phyloP scores from a whole-genome alignment of 1,284 basidiomycete genomes.

The Trametes hirsuta region DNA sequence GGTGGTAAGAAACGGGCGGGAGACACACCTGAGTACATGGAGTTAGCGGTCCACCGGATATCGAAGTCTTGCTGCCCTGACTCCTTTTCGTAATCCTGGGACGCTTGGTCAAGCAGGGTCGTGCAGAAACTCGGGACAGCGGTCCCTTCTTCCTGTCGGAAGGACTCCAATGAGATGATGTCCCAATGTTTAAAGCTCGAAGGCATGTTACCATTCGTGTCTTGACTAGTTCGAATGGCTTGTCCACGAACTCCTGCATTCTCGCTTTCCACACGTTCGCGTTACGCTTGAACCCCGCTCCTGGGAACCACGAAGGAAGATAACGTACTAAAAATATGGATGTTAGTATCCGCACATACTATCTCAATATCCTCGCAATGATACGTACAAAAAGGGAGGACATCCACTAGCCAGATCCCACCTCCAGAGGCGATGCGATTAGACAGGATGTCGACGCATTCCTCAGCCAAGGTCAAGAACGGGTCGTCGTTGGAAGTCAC shows the following conservation, averaged over 20 bases:
- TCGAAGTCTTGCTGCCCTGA: conserved; percentile 55
- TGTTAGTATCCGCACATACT: not conserved
- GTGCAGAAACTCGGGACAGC: conserved; percentile 64
- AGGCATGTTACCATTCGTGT: conserved; percentile 52
- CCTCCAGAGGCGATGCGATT: conserved; percentile 61
- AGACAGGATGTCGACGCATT: conserved; percentile 58
- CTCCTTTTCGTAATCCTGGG: conserved; percentile 19
- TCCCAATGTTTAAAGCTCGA: not conserved
- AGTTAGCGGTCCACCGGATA: conserved; percentile 72
- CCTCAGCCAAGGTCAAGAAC: conserved; percentile 61
- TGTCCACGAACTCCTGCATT: conserved; percentile 67
- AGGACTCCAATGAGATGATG: conserved; percentile 35
- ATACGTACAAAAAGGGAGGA: conserved; percentile 45
- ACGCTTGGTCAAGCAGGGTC: conserved; percentile 49
- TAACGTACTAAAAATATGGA: conserved; percentile 26
- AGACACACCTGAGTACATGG: conserved; percentile 31
- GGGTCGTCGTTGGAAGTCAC: conserved; percentile 53
- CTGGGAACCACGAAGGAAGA: conserved; percentile 38
- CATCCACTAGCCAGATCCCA: conserved; percentile 70
- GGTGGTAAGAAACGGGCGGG: not conserved
- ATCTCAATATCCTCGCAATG: too few relatives aligned
- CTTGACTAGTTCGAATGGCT: conserved; percentile 61
- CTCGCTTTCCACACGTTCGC: conserved; percentile 62
- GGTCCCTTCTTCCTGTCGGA: conserved; percentile 44
- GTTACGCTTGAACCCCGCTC: conserved; percentile 44